Conservation (phyloP, 2,329 filamentous ascomycete genomes). For the Alternaria conjuncta region DNA sequence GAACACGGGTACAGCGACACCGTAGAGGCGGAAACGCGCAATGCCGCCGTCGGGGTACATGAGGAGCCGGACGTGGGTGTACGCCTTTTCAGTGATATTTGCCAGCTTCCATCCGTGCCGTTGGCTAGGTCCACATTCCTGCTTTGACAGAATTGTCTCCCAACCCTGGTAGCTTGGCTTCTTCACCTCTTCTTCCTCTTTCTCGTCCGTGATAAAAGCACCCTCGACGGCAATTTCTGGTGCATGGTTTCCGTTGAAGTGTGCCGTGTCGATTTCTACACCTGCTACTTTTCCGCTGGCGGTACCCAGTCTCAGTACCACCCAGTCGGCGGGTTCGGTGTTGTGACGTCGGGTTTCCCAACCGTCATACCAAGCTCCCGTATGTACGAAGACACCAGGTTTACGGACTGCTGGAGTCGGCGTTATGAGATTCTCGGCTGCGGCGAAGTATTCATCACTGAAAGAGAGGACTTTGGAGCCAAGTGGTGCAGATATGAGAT, state of each 20-base stretch:
- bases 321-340: constrained; percentile 64
- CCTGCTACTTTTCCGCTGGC: constrained; percentile 75
- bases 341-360: constrained; percentile 71
- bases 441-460: constrained; percentile 68
- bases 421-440: constrained; percentile 64
- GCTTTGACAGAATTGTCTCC: constrained; percentile 72
- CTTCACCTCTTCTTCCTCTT: constrained; percentile 67
- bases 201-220: constrained; percentile 63
- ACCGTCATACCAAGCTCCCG: constrained; percentile 69
- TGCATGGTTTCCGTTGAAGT: constrained; percentile 83
- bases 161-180: constrained; percentile 57
- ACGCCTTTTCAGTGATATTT: constrained; percentile 65
- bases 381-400: constrained; percentile 64
- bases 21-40: constrained; percentile 78
- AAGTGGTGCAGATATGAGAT: constrained; percentile 60
- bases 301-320: constrained; percentile 64
- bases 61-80: constrained; percentile 79
- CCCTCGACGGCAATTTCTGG: constrained; percentile 80
- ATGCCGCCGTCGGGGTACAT: constrained; percentile 90
- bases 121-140: constrained; percentile 76
- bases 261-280: constrained; percentile 80
- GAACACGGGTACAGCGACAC: constrained; percentile 77
- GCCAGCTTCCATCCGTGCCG: constrained; percentile 75
- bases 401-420: constrained; percentile 63
- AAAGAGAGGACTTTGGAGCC: constrained; percentile 61